phyloP scores from a whole-genome alignment of 805 yeast genomes.

The Starmerella scarabaei region DNA sequence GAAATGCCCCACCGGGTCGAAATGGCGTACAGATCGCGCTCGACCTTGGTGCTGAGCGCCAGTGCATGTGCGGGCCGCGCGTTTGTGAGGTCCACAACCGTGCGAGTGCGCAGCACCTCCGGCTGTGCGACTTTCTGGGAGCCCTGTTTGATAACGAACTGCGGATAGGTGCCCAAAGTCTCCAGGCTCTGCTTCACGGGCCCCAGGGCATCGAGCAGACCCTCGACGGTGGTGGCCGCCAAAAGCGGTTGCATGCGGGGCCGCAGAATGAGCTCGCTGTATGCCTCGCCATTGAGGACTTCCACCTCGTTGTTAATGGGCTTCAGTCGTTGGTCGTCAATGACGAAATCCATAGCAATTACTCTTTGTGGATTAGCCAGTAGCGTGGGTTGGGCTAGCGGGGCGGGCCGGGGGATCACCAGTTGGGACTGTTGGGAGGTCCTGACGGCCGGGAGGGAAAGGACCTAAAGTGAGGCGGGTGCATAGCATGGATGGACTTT shows the following conservation, averaged over 20 bases:
- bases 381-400: too few relatives aligned
- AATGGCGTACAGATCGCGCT: slow-evolving; percentile 12
- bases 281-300: slow-evolving; percentile 22
- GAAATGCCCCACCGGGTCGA: slow-evolving; percentile 9
- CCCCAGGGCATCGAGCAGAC: slow-evolving; percentile 19
- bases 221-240: slow-evolving; percentile 18
- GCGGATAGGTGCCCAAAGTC: slow-evolving; percentile 16
- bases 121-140: neutral
- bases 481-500: slow-evolving; percentile 6
- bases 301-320: slow-evolving; percentile 24
- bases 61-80: slow-evolving; percentile 13
- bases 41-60: slow-evolving; percentile 8
- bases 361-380: neutral
- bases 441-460: neutral
- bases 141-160: slow-evolving; percentile 3
- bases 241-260: slow-evolving; percentile 23
- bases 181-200: slow-evolving; percentile 19
- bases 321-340: slow-evolving; percentile 22
- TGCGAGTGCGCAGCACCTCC: slow-evolving; percentile 9
- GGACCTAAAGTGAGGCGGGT: neutral
- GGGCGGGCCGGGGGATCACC: neutral
- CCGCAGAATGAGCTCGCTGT: slow-evolving; percentile 21
- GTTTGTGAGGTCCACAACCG: slow-evolving; percentile 14
- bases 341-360: slow-evolving; percentile 8
- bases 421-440: neutral